Evolutionary conservation across 305 asterid genomes (phyloP).

Genomic region (Plantago rigida): DNA sequence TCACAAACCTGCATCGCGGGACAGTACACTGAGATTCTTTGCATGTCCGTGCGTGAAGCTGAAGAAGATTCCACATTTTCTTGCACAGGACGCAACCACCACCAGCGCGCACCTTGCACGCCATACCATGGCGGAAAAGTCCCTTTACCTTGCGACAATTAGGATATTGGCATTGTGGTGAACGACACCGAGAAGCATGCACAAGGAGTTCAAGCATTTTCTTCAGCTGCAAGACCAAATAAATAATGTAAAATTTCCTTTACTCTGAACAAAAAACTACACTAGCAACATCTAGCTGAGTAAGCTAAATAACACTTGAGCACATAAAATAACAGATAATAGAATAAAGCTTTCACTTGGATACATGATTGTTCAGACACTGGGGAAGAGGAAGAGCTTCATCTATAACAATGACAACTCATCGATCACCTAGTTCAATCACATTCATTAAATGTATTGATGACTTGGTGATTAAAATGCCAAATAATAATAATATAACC

Average conservation of each 20-base stretch:
- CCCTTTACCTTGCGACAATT: conserved; percentile 94
- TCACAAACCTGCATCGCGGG: conserved; percentile 90
- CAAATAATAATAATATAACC: neutral
- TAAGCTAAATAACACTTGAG: neutral
- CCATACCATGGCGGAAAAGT: conserved; percentile 91
- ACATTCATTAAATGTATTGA: neutral
- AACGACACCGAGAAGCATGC: conserved; percentile 91
- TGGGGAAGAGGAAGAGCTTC: neutral
- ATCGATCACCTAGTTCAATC: neutral
- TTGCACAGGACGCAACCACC: conserved; percentile 89
- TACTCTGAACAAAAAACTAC: conserved; percentile 5
- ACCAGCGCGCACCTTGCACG: conserved; percentile 73
- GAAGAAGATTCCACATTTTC: conserved; percentile 98
- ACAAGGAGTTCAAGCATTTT: conserved; percentile 96
- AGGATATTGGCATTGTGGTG: conserved; percentile 65
- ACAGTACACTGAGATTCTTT: conserved; percentile 81
- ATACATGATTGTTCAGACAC: conserved; percentile 16
- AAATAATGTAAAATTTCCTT: conserved; percentile 18
- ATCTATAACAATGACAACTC: neutral
- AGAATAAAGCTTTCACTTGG: neutral
- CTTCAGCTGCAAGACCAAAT: conserved; percentile 60
- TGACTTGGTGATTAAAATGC: neutral
- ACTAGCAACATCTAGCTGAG: neutral
- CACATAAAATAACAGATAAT: neutral
- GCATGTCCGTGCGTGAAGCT: conserved; percentile 93